Base-by-base conservation (phyloP, 1,139 yeast genomes). In the Taphrina communis region DNA sequence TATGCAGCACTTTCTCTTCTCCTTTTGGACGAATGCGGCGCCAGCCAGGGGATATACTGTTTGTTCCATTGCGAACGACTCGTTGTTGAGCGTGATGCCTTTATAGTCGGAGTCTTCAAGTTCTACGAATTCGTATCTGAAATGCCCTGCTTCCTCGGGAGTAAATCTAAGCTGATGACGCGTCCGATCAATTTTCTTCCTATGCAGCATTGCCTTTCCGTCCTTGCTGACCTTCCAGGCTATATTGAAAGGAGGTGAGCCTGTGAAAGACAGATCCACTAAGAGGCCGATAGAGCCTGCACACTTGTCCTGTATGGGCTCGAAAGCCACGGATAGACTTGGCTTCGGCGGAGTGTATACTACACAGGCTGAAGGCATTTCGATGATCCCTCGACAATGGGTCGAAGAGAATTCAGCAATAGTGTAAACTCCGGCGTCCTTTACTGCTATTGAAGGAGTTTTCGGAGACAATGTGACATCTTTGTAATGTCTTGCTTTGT, bases 281-380 rank as follows among this genome's bases (percentile, higher is more conserved):
- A 84, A 84, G 70, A 91, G 86, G 0, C 98, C 99, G 9, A 91
- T 87, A 66, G 93, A 90, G 0, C 99, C 99, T 44, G 95, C 89
- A 80, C 99, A 94, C 70, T 88, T 86, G 75, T 94, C 98, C 48
- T 86, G 81, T 1, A 93, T 85, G 1, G 86, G 66, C 76, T 80
- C 73, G 86, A 82, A 70, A 76, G 77, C 74, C 44, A 78, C 80
- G 5, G 74, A 69, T 25, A 85, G 79, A 6, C 82, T 78, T 2
- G 88, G 86, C 59, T 81, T 80, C 0, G 87, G 81, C 4, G 84
- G 83, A n/a, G 76, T 76, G 57, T 77, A 80, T 0, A 85, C 82
- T 12, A 82, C 72, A 44, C 85, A 79, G 19, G 78, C 76, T 1
- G 85, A 77, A 19, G 83, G 80, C 68, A 84, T 84, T 60, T 79